These are phyloP conservation scores for Lactifluus hygrophoroides DNA, from an alignment of 768 basidiomycete genomes.

Conservation along the genomic window DNA sequence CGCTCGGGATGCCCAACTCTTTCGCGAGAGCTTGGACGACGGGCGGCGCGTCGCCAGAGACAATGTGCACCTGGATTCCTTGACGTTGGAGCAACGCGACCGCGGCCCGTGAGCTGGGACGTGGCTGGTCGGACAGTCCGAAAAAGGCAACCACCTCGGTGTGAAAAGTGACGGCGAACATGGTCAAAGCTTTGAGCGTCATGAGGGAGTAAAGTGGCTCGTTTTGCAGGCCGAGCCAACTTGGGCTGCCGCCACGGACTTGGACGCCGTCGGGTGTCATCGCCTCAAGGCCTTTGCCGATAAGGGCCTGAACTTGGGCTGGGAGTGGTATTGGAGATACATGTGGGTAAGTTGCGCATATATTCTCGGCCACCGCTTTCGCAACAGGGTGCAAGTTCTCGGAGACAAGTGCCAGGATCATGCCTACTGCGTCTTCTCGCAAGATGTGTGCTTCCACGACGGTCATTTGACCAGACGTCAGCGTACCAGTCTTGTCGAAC, in stretches of 20 bases:
- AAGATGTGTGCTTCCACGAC: slow-evolving; percentile 31
- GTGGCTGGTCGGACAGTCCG: slow-evolving; percentile 37
- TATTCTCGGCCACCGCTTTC: slow-evolving; percentile 28
- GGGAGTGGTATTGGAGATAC: slow-evolving; percentile 2
- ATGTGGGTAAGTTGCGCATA: slow-evolving; percentile 17
- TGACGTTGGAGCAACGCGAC: slow-evolving; percentile 29
- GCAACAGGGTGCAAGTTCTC: slow-evolving; percentile 32
- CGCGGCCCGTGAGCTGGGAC: slow-evolving; percentile 34
- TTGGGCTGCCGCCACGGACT: slow-evolving; percentile 32
- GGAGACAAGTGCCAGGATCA: slow-evolving; percentile 27
- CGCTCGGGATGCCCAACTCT: slow-evolving; percentile 31
- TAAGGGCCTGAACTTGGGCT: slow-evolving; percentile 25
- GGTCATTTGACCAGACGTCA: slow-evolving; percentile 36
- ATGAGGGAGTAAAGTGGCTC: slow-evolving; percentile 28
- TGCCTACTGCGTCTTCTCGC: slow-evolving; percentile 22
- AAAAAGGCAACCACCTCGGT: slow-evolving; percentile 28
- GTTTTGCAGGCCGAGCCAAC: slow-evolving; percentile 27
- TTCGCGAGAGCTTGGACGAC: slow-evolving; percentile 37
- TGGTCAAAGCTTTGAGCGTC: slow-evolving; percentile 34
- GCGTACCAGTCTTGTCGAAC: slow-evolving; percentile 56
- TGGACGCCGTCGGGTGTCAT: slow-evolving; percentile 27
- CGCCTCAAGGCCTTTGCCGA: slow-evolving; percentile 32
- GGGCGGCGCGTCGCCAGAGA: slow-evolving; percentile 40
- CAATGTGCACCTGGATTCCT: slow-evolving; percentile 36
- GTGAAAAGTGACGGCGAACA: slow-evolving; percentile 33